Evolutionary conservation across 75 land plant species (phyloP).

Genomic region (Pseudotsuga menziesii): DNA sequence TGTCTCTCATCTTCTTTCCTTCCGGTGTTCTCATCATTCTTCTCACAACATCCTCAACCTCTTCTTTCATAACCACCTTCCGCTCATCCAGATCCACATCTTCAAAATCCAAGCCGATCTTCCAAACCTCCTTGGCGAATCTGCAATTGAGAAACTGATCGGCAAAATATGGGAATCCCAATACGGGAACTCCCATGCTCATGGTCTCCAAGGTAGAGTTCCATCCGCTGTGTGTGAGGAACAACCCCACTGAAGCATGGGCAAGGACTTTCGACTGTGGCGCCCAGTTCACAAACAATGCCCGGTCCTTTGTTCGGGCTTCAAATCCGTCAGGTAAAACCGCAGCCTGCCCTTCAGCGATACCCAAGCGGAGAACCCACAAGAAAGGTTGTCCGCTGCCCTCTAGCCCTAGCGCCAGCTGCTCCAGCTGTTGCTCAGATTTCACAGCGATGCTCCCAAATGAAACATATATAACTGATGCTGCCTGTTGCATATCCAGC

Average conservation of each 20-base stretch:
- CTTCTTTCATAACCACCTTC: background rate
- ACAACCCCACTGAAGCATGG: conserved; percentile 22
- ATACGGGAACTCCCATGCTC: conserved; percentile 24
- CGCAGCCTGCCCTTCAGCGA: background rate
- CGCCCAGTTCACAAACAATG: conserved; percentile 23
- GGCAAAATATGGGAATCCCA: conserved; percentile 22
- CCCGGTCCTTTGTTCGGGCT: background rate
- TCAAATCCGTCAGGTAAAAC: background rate
- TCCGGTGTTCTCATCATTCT: background rate
- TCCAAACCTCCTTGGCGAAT: background rate
- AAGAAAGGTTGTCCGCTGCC: conserved; percentile 18
- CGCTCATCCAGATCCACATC: background rate
- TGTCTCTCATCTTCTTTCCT: background rate
- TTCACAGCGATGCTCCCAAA: conserved; percentile 24
- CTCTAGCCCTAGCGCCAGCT: conserved; percentile 23
- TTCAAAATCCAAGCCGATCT: background rate
- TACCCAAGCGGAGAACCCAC: conserved; percentile 26
- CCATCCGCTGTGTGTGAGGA: conserved; percentile 41
- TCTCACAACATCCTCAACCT: background rate
- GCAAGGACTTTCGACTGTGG: conserved; percentile 28
- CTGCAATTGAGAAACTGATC: conserved; percentile 19
- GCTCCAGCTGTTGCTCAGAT: conserved; percentile 16
- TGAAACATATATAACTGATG: conserved; percentile 34
- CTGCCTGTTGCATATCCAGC: conserved; percentile 28
- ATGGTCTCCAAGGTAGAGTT: conserved; percentile 31